Percentiles rank a stretch among this genome's conserved stretches.
These are phyloP conservation scores for Tolypocladium inflatum DNA, from an alignment of 2,329 filamentous ascomycete genomes.

Conservation along the genomic window DNA sequence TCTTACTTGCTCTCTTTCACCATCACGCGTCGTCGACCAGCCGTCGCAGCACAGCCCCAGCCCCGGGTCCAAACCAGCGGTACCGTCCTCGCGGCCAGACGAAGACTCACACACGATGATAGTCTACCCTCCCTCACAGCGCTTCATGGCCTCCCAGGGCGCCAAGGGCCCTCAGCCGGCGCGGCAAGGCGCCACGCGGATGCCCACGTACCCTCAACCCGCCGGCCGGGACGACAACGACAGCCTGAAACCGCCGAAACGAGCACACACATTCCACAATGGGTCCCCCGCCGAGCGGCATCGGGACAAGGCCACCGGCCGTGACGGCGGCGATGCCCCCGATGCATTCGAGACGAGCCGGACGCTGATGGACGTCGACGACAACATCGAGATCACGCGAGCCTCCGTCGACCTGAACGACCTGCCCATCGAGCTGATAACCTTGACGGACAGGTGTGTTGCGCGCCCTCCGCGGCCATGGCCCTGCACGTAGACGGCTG, in stretches of 20 bases:
- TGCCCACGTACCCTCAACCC: conserved; percentile 19
- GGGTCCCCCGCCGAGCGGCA: conserved; percentile 18
- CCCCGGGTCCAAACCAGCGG: neutral
- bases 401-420: conserved; percentile 70
- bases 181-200: conserved; percentile 19
- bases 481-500: neutral
- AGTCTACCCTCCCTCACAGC: conserved; percentile 13
- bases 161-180: conserved; percentile 16
- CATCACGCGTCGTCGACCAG: neutral
- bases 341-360: conserved; percentile 41
- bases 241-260: conserved; percentile 25
- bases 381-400: conserved; percentile 35
- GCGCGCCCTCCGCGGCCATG: neutral
- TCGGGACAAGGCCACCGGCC: conserved; percentile 10
- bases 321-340: conserved; percentile 20
- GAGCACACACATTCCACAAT: conserved; percentile 38
- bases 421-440: conserved; percentile 87
- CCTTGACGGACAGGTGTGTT: conserved; percentile 72
- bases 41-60: neutral
- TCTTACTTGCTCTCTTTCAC: neutral
- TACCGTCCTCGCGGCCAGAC: neutral
- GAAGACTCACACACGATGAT: conserved; percentile 2
- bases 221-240: conserved; percentile 18
- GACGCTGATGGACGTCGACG: conserved; percentile 29
- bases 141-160: conserved; percentile 23